A percentile compares a stretch with the other conserved stretches of the same genome.
These are phyloP conservation scores for Corrigiola litoralis DNA, from an alignment of 179 eudicot genomes.

Conservation along the genomic window DNA sequence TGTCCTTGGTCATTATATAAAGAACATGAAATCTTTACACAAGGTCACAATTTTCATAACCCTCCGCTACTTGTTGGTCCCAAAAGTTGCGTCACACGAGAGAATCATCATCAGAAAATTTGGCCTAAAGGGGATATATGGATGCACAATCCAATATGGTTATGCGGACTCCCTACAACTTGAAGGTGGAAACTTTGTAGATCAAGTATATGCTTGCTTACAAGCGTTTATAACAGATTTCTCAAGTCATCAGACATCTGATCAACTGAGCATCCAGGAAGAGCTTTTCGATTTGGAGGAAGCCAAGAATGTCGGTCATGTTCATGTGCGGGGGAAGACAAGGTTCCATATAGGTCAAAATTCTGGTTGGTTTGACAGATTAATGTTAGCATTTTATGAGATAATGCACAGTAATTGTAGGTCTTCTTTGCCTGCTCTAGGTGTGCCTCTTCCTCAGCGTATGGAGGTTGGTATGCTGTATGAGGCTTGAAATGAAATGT, in stretches of 20 bases:
- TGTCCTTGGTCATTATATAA: conserved; percentile 60
- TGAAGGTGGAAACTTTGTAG: conserved; percentile 45
- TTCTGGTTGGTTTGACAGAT: conserved; percentile 45
- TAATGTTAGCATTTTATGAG: conserved; percentile 56
- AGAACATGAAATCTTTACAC: conserved; percentile 58
- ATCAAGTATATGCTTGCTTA: conserved; percentile 32
- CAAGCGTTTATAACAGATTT: conserved; percentile 27
- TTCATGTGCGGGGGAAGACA: conserved; percentile 51
- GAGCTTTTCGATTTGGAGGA: conserved; percentile 35
- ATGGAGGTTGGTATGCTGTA: conserved; percentile 78
- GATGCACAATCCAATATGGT: conserved; percentile 65
- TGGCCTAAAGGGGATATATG: conserved; percentile 50
- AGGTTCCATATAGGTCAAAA: conserved; percentile 40
- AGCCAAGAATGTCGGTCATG: conserved; percentile 42
- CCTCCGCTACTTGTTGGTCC: conserved; percentile 44
- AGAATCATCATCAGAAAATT: conserved; percentile 40
- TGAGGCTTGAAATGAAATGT: conserved; percentile 35
- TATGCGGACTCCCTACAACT: conserved; percentile 51
- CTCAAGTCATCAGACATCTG: conserved; percentile 6
- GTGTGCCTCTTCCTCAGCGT: conserved; percentile 43
- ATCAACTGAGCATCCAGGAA: conserved; percentile 20
- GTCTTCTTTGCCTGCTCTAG: conserved; percentile 47
- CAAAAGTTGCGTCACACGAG: conserved; percentile 45
- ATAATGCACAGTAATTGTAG: conserved; percentile 63
- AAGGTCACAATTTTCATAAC: conserved; percentile 54